Evolutionary conservation across 305 asterid genomes (phyloP).

Genomic region (Plantago coronopus): DNA sequence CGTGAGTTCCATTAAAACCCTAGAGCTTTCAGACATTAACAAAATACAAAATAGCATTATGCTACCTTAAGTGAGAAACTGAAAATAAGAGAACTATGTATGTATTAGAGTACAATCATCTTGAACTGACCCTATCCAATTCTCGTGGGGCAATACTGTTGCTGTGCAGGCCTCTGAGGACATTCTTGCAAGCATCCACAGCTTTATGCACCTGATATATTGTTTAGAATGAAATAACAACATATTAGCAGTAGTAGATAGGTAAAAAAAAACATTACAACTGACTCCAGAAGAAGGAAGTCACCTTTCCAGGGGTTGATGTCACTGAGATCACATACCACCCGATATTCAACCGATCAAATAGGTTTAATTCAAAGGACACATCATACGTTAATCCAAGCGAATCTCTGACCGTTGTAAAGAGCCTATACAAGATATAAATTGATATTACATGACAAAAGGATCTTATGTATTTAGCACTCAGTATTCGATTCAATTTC

Average conservation of each 20-base stretch:
- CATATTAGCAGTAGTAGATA: conserved; percentile 16
- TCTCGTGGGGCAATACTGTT: conserved; percentile 79
- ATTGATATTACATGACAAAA: neutral
- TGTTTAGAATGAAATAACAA: conserved; percentile 20
- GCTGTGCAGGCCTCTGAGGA: conserved; percentile 80
- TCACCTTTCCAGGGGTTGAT: conserved; percentile 96
- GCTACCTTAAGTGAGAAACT: conserved; percentile 10
- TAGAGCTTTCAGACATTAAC: neutral
- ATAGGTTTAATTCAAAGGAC: conserved; percentile 91
- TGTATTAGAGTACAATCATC: conserved; percentile 6
- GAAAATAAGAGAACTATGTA: conserved; percentile 7
- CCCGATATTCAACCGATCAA: conserved; percentile 91
- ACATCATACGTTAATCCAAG: conserved; percentile 97
- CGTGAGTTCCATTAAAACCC: no score
- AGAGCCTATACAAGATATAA: conserved; percentile 49
- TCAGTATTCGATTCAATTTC: neutral
- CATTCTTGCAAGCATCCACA: conserved; percentile 99
- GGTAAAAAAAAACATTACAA: conserved; percentile 16
- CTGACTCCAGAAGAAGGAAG: conserved; percentile 17
- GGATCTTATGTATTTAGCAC: neutral
- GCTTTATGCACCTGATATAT: conserved; percentile 86
- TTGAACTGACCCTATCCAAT: conserved; percentile 84
- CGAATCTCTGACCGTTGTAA: conserved; percentile 96
- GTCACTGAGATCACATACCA: conserved; percentile 97
- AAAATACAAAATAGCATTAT: neutral